Conservation (phyloP, 306 rosid genomes). For the Myrica gale region DNA sequence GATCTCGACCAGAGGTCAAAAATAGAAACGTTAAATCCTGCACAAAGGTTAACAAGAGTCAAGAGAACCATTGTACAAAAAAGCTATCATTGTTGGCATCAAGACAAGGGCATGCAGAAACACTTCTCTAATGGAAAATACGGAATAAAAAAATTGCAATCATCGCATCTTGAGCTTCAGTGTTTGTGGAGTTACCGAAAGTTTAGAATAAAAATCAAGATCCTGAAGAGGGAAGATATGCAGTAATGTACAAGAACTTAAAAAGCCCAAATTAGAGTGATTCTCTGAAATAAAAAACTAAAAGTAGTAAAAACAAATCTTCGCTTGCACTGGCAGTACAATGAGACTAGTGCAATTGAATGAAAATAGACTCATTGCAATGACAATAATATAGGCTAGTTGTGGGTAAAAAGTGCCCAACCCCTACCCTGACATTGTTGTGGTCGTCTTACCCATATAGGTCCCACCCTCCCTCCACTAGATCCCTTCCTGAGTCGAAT, state of each 20-base stretch:
- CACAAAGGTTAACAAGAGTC: constrained; percentile 35
- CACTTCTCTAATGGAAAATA: constrained; percentile 14
- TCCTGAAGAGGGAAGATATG: not conserved
- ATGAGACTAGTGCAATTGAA: not conserved
- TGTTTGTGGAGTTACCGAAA: constrained; percentile 4
- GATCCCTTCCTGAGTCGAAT: not conserved
- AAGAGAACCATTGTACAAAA: constrained; percentile 4
- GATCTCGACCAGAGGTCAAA: constrained; percentile 87
- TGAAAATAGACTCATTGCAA: not conserved
- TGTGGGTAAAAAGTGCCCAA: not conserved
- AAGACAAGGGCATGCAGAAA: constrained; percentile 11
- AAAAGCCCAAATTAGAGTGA: not conserved
- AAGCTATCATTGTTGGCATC: constrained; percentile 5
- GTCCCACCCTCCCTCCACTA: not conserved
- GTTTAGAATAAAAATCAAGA: not conserved
- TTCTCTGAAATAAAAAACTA: not conserved
- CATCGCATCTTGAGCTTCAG: constrained; percentile 5
- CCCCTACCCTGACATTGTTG: not conserved
- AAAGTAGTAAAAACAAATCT: not conserved
- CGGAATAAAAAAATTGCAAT: constrained; percentile 15
- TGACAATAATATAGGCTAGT: not conserved
- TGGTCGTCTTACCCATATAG: not conserved
- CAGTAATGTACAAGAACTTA: not conserved
- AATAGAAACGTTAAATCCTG: constrained; percentile 83
- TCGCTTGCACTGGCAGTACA: not conserved